A percentile compares a stretch with the other conserved stretches of the same genome.
Conservation (phyloP, 441 rosid species). For the Omphalea diandra region DNA sequence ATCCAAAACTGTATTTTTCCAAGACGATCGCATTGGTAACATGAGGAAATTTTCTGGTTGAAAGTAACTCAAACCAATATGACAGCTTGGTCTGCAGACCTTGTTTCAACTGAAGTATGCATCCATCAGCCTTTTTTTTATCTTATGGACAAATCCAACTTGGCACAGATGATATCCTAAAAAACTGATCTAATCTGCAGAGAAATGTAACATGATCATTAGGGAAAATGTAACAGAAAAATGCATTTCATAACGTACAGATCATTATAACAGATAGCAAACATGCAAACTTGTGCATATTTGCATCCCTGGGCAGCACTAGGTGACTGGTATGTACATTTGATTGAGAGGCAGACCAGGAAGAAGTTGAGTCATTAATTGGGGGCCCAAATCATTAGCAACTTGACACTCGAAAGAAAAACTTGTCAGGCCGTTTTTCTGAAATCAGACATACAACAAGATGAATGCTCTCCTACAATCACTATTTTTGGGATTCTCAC, state of each 20-base stretch:
- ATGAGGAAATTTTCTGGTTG: constrained; percentile 18
- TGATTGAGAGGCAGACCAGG: not conserved
- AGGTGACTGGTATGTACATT: not conserved
- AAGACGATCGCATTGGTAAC: constrained; percentile 35
- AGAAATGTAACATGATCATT: constrained; percentile 10
- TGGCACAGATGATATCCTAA: constrained; percentile 8
- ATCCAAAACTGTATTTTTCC: constrained; percentile 27
- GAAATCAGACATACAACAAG: not conserved
- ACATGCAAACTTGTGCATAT: not conserved
- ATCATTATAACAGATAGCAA: not conserved
- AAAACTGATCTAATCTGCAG: constrained; percentile 24
- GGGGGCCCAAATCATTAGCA: not conserved
- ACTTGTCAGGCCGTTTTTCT: not conserved
- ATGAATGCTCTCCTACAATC: not conserved
- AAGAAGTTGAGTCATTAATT: not conserved
- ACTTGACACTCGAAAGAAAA: not conserved
- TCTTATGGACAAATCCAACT: not conserved
- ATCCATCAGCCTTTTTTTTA: constrained; percentile 16
- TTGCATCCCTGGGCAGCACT: not conserved
- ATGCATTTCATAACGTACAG: not conserved
- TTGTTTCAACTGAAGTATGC: not conserved
- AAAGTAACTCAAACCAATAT: constrained; percentile 7
- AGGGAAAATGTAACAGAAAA: not conserved
- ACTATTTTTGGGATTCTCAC: not conserved
- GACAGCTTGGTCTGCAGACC: not conserved